Percentiles rank a stretch among this genome's conserved stretches.
Evolutionary conservation across 1,284 basidiomycete species (phyloP).

Genomic region (Apiotrichum sp.): DNA sequence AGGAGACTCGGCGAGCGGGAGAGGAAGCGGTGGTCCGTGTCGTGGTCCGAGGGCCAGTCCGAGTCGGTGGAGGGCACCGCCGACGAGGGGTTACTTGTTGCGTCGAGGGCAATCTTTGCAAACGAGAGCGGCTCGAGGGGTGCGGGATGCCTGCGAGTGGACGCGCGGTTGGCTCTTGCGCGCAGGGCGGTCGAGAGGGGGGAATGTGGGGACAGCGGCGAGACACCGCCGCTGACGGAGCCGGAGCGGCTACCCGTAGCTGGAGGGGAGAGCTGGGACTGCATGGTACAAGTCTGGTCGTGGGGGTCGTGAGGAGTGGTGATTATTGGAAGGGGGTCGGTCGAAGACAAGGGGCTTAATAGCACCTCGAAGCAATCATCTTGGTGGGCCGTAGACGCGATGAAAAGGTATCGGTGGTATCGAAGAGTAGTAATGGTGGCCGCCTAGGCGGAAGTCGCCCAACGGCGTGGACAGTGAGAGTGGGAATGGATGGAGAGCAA

Average conservation of each 20-base stretch:
- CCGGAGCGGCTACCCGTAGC: too few relatives aligned
- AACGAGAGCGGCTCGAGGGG: slow-evolving; percentile 15
- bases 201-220: not conserved
- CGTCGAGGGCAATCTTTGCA: slow-evolving; percentile 13
- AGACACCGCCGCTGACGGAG: too few relatives aligned
- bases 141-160: not conserved
- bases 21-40: not conserved
- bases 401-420: too few relatives aligned
- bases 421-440: too few relatives aligned
- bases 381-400: too few relatives aligned
- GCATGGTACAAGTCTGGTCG: too few relatives aligned
- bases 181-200: not conserved
- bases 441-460: too few relatives aligned
- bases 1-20: slow-evolving; percentile 18
- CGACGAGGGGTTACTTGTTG: not conserved
- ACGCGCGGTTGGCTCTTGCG: not conserved
- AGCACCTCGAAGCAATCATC: too few relatives aligned
- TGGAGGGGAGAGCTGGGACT: too few relatives aligned
- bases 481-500: too few relatives aligned
- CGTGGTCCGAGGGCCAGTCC: slow-evolving; percentile 7
- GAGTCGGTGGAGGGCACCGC: slow-evolving; percentile 11
- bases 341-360: too few relatives aligned
- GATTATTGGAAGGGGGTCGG: not conserved
- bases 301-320: not conserved
- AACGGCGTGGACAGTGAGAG: too few relatives aligned